A percentile compares a stretch with the other conserved stretches of the same genome.
These are phyloP conservation scores for Hamamelis virginiana DNA, from an alignment of 164 flowering plant species.

Conservation along the genomic window DNA sequence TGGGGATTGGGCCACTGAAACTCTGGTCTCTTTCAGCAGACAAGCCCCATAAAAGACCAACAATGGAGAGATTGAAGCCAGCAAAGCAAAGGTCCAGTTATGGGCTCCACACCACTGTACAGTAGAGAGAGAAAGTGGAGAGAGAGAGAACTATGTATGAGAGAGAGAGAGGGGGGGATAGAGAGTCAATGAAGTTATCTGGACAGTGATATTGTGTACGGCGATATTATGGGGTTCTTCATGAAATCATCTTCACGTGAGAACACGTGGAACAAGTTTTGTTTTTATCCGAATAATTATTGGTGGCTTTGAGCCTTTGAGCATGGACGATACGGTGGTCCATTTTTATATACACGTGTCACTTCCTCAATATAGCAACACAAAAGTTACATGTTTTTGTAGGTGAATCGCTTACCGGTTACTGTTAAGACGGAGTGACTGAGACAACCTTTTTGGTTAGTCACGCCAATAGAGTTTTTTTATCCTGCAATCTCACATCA, in stretches of 20 bases:
- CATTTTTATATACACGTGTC: background rate
- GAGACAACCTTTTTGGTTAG: background rate
- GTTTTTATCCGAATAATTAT: background rate
- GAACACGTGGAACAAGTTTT: constrained; percentile 2
- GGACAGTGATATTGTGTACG: background rate
- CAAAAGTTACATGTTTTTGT: background rate
- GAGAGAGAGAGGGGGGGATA: background rate
- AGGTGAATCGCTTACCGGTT: background rate
- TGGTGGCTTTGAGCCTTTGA: background rate
- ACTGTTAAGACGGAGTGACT: background rate
- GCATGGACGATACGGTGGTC: too few species aligned
- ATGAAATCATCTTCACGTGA: background rate
- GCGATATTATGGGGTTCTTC: background rate
- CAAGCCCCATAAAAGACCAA: constrained; percentile 45
- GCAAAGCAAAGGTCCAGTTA: constrained; percentile 37
- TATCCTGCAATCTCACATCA: background rate
- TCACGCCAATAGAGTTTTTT: background rate
- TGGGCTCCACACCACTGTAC: constrained; percentile 30
- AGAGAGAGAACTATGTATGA: constrained; percentile 8
- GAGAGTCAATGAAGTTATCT: constrained; percentile 2
- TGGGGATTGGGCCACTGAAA: constrained; percentile 3
- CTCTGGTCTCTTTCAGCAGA: constrained; percentile 18
- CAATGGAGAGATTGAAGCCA: constrained; percentile 37
- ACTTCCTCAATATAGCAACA: background rate
- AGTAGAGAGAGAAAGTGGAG: background rate